Evolutionary conservation across 768 basidiomycete genomes (phyloP).

Genomic region (Leccinum longicurvipes): DNA sequence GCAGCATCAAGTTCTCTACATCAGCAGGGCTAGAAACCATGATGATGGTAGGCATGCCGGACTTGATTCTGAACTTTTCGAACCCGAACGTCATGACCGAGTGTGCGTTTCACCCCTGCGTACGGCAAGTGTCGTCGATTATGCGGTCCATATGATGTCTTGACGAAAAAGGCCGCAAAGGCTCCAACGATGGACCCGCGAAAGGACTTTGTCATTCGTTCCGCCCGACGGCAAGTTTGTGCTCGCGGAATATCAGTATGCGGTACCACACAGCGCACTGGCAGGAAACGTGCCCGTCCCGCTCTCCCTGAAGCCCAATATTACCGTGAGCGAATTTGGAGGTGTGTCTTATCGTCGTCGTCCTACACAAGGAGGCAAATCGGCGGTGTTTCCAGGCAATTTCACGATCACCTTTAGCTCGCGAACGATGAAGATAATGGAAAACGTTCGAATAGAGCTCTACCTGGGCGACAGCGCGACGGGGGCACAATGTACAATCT

Average conservation of each 20-base stretch:
- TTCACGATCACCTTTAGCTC: conserved; percentile 65
- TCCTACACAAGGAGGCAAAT: not conserved
- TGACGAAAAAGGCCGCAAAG: conserved; percentile 37
- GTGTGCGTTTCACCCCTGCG: conserved; percentile 89
- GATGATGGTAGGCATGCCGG: conserved; percentile 70
- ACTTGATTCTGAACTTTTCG: conserved; percentile 71
- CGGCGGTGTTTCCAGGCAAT: conserved; percentile 37
- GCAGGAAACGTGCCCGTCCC: conserved; percentile 52
- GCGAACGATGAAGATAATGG: conserved; percentile 61
- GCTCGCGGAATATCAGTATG: conserved; percentile 79
- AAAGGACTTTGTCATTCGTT: conserved; percentile 81
- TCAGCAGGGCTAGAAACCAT: not conserved
- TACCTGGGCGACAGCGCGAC: conserved; percentile 73
- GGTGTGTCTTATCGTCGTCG: conserved; percentile 13
- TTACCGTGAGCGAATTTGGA: conserved; percentile 30
- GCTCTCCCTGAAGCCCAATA: conserved; percentile 46
- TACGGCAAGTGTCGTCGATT: conserved; percentile 54
- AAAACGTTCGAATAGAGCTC: conserved; percentile 68
- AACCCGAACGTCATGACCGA: conserved; percentile 73
- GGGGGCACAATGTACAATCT: conserved; percentile 67
- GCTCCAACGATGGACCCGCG: conserved; percentile 73
- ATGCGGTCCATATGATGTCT: not conserved
- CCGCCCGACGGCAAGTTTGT: conserved; percentile 91
- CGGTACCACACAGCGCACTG: conserved; percentile 33
- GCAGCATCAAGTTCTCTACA: conserved; percentile 2